Percentiles rank a stretch among this genome's conserved stretches.
These are phyloP conservation scores for Nepenthes gracilis DNA, from an alignment of 148 eudicot genomes.

Conservation along the genomic window DNA sequence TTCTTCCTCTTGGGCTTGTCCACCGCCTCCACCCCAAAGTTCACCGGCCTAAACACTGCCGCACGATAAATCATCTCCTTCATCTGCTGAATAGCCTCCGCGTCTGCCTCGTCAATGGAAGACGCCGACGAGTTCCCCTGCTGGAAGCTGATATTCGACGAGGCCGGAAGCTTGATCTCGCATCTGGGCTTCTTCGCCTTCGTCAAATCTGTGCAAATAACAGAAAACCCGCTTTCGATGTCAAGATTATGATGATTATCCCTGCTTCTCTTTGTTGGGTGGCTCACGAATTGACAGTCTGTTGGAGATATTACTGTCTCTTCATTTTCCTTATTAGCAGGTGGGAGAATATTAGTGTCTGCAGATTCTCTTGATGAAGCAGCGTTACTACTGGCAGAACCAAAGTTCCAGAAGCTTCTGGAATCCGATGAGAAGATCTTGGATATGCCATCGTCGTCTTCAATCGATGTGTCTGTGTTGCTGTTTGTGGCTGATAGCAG, in stretches of 20 bases:
- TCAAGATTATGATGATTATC: slow-evolving; percentile 1
- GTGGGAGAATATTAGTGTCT: background rate
- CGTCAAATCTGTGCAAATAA: background rate
- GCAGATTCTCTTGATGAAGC: slow-evolving; percentile 3
- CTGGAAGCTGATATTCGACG: slow-evolving; percentile 65
- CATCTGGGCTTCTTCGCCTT: background rate
- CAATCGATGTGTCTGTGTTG: slow-evolving; percentile 29
- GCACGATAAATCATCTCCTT: slow-evolving; percentile 88
- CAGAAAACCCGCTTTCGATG: background rate
- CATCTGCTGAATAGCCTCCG: slow-evolving; percentile 90
- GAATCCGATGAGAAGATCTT: slow-evolving; percentile 24
- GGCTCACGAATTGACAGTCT: too few species aligned
- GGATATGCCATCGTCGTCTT: slow-evolving; percentile 55
- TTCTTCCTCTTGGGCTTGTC: slow-evolving; percentile 73
- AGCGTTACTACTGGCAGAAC: background rate
- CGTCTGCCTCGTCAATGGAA: slow-evolving; percentile 50
- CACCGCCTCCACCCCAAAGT: slow-evolving; percentile 34
- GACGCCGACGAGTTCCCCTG: slow-evolving; percentile 22
- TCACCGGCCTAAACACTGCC: slow-evolving; percentile 76
- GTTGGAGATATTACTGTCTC: too few species aligned
- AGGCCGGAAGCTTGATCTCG: background rate
- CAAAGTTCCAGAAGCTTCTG: slow-evolving; percentile 18
- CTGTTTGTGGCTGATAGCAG: slow-evolving; percentile 36
- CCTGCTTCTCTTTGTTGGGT: slow-evolving; percentile 6
- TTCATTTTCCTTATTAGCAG: background rate